phyloP scores from a whole-genome alignment of 163 green algal genomes.

The Chloroidium sp. region DNA sequence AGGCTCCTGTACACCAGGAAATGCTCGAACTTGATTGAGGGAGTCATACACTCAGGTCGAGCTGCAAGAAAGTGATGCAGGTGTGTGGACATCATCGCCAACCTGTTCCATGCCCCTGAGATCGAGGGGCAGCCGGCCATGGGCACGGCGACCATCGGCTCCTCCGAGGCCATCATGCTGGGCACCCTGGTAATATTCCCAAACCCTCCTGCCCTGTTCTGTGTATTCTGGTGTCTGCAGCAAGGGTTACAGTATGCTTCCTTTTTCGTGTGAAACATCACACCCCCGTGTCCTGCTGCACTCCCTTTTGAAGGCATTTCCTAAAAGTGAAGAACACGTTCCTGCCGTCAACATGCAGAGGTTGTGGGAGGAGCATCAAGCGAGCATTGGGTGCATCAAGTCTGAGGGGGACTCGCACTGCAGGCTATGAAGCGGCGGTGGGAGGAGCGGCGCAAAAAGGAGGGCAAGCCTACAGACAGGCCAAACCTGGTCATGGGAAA shows the following conservation, averaged over 20 bases:
- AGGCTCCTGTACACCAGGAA: too few species aligned
- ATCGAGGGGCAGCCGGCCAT: conserved; percentile 17
- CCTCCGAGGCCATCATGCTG: conserved; percentile 67
- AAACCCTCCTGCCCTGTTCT: neutral
- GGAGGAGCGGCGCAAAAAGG: conserved; percentile 27
- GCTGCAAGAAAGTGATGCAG: conserved; percentile 8
- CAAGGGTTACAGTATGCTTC: neutral
- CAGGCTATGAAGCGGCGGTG: conserved; percentile 60
- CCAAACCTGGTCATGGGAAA: conserved; percentile 63
- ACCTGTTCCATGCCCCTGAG: conserved; percentile 44
- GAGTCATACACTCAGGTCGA: too few species aligned
- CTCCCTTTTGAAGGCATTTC: neutral
- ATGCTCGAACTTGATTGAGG: neutral
- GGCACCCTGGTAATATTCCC: conserved; percentile 37
- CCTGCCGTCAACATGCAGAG: neutral
- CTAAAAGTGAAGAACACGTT: neutral
- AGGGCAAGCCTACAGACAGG: conserved; percentile 34
- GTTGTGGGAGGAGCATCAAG: neutral
- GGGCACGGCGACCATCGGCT: conserved; percentile 52
- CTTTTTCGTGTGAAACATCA: neutral
- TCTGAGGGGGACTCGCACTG: conserved; percentile 47
- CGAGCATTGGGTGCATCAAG: neutral
- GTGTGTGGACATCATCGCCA: conserved; percentile 54
- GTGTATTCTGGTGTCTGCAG: neutral
- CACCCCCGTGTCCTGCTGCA: neutral